Base-by-base conservation (phyloP, 768 basidiomycete genomes). In the Cystobasidium tubakii region DNA sequence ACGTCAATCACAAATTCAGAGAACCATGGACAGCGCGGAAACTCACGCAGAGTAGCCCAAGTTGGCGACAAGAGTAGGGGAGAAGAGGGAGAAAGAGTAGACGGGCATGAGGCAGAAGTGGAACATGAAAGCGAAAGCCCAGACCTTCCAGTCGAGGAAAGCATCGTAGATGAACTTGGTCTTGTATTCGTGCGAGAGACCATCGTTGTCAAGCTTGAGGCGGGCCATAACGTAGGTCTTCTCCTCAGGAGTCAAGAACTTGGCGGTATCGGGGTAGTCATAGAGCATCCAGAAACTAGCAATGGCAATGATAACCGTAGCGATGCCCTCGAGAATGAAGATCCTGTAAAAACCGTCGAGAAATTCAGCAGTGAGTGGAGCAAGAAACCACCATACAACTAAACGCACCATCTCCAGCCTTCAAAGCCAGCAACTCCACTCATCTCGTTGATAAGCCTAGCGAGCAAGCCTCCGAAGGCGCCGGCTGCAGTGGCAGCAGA, bases 121-220 rank as follows among this genome's bases (percentile, higher is more conserved):
- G 53, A 76, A 74, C 73, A 66, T 74, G 53, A 67, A 62, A 6
- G 60, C 57, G 39, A 73, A 67, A 53, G 44, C 42, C 66, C 39
- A 67, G 46, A 53, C 53, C 29, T 66, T 67, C 62, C 60, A 44
- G 44, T 46, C 50, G n/a, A 73, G 55, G 42, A 64, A 43, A 21
- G 31, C 62, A 34, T 60, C 69, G n/a, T 39, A 42, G 39, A 42
- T 31, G 65, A 29, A 62, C 55, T 57, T 72, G 31, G 23, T n/a
- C 21, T 74, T 65, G 21, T n/a, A 65, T 36, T 33, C 39, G 12
- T 39, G 42, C n/a, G 33, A 34, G 85, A 85, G 21, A 89, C 73
- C 84, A 86, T 90, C 1, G 88, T 90, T 81, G 89, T 90, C 87
- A 87, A 88, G 76, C 90, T 89, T n/a, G 87, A 89, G 81, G 87